Base-by-base conservation (phyloP, 805 yeast species). In the Huiozyma naganishii region DNA sequence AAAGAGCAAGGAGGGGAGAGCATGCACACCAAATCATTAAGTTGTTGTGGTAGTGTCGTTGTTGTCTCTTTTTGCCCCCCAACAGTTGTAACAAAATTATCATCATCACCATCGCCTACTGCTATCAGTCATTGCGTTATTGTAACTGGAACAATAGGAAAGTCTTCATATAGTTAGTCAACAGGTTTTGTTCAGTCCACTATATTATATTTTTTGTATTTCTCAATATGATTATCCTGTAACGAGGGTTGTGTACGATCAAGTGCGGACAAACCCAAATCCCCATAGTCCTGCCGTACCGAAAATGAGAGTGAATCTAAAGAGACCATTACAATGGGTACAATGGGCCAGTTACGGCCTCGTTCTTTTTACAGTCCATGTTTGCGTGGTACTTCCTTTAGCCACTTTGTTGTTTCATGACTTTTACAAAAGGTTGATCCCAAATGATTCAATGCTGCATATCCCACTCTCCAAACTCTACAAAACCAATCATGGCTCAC, bases 391-490 rank as follows among this genome's bases (percentile, higher is more conserved):
- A 11, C 45, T 54, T 27, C 66, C 66, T 5, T 42, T 61, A 7
- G 49, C 66, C 1, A 45, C 45, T 6, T 39, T 60, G 7, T 42
- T 59, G 30, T 61, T 59, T 40, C 51, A 58, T 45, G 64, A 61
- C 40, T 53, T 59, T 32, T 58, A 55, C 39, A 41, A 41, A 6
- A 45, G 57, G 17, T 46, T 61, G 29, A 42, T 59, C 27, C 59
- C 62, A 27, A 28, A 52, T 12, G 65, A 60, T 37, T 53, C 65
- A 0, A 51, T 56, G 2, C 59, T 53, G 41, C 43, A 43, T 38
- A 50, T 52, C 1, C 57, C 58, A 1, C 37, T 58, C n/a, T 46
- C 53, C 5, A 35, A 27, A 7, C n/a, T 42, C 6, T 6, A 5
- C 4, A 3, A 27, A 6, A 34, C 17, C 8, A 3, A 12, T 12